These are phyloP conservation scores for Colletotrichum sublineola DNA, from an alignment of 2,329 filamentous ascomycete species.

Conservation along the genomic window DNA sequence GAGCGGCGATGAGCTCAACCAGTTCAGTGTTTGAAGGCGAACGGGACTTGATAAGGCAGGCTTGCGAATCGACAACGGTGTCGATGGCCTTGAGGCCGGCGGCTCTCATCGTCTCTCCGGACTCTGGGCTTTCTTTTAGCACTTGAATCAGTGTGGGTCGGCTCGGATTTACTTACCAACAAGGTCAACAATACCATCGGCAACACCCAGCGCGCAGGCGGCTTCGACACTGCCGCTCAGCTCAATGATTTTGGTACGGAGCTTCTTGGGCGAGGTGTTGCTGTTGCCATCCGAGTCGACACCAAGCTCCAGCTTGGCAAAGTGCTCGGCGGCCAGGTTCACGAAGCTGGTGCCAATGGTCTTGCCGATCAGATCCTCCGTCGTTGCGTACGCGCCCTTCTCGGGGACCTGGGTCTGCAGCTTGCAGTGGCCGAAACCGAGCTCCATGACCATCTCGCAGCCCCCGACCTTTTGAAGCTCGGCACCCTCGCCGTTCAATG, in stretches of 20 bases:
- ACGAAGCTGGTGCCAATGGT: constrained; percentile 98
- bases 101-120: constrained; percentile 97
- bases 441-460: constrained; percentile 89
- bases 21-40: constrained; percentile 83
- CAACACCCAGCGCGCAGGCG: constrained; percentile 93
- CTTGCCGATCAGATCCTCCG: constrained; percentile 87
- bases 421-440: constrained; percentile 91
- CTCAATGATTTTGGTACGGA: constrained; percentile 91
- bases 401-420: constrained; percentile 97
- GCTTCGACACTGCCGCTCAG: constrained; percentile 97
- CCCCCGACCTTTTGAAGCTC: constrained; percentile 67
- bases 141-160: not conserved
- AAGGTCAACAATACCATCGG: constrained; percentile 96
- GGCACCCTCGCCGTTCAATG: constrained; percentile 57
- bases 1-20: constrained; percentile 85
- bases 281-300: constrained; percentile 57
- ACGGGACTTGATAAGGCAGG: constrained; percentile 92
- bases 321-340: constrained; percentile 85
- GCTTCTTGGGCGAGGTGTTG: constrained; percentile 59
- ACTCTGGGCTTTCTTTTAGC: constrained; percentile 71
- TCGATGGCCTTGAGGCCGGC: constrained; percentile 94
- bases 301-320: constrained; percentile 78
- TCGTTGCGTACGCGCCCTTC: constrained; percentile 78
- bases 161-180: constrained; percentile 76
- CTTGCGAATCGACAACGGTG: constrained; percentile 89